Evolutionary conservation across 2,329 filamentous ascomycete species (phyloP), one percentile per base, ranked within the genome.

Genomic region (Diaporthe sp.): DNA sequence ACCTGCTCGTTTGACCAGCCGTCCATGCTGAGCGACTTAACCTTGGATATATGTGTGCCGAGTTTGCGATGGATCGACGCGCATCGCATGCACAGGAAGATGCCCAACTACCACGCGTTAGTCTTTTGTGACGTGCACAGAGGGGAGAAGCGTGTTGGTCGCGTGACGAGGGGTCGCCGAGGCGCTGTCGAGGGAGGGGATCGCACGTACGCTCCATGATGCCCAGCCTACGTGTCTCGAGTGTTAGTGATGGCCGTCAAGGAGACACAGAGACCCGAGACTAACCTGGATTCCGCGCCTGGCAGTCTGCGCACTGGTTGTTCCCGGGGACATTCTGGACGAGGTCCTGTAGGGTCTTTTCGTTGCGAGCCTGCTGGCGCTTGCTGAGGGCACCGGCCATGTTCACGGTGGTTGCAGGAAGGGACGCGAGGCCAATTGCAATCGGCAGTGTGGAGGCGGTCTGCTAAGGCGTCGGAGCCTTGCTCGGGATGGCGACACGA

Each of bases 11-110:
- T 93, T 67, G 94, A 92, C 97, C 97, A 99, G 79, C 94, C 97
- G 85, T 99, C 97, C 96, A 99, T 98, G 84, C 94, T 98, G 86
- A 99, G 86, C 51, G 96, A 98, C 86, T 99, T 99, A 87, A 99
- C 95, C 85, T 99, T 99, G 79, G 96, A 98, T 78, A 99, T 95
- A 85, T 99, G 97, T 55, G 97, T 98, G 77, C 97, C 97, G 81
- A 99, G 89, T 86, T 98, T 98, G 82, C 97, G 94, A 87, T 99
- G 97, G 82, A 98, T 91, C 73, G 95, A 91, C 72, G 96, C 97
- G 88, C 97, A 99, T 83, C 97, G 95, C 94, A 99, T 97, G 86
- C 97, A 99, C 70, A 99, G 89, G 84, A 99, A 99, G 78, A 98
- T 92, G 76, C 97, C 97, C 85, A 99, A 88, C 94, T 98, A 72